Base-by-base conservation (phyloP, 2,329 filamentous ascomycete species). In the Exophiala dermatitidis region DNA sequence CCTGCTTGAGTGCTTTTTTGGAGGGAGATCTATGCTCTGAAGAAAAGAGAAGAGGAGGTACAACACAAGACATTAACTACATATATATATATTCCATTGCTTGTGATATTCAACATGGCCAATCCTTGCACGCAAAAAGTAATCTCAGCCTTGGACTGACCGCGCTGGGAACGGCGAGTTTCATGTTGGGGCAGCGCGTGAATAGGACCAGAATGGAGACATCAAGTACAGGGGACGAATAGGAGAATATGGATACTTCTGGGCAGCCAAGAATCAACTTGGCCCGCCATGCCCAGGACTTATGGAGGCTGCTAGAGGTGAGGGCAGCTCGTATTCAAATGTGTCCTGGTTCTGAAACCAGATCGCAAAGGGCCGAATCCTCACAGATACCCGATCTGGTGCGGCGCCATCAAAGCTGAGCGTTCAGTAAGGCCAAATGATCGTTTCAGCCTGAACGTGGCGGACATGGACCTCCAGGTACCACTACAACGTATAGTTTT, bases 361-460 rank as follows among this genome's bases (percentile, higher is more conserved):
- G 52, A 57, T 57, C 55, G 55, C 8, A 54, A 53, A 57, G 48
- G 19, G 34, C 34, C 52, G 48, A 43, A 52, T 54, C 44, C 19
- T 53, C 12, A 33, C 26, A 48, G 28, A 52, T 32, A 46, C 26
- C 48, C 50, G 55, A 57, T 45, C 45, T 34, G 48, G 45, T 33
- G 46, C 40, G 33, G 34, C 47, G 40, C 38, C 43, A 51, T 36
- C 47, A 43, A 40, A 10, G 32, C 41, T 49, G 41, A 46, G 12
- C 10, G 43, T n/a, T 29, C 12, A 30, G 30, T 37, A 47, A 6
- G 46, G 34, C 36, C 29, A 34, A 10, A 45, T 43, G 34, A 30
- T 28, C 40, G 51, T 57, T 54, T 57, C 55, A 57, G 38, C 28
- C 31, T 54, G 40, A 54, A 46, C 32, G 44, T 57, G 54, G 47